phyloP scores from a whole-genome alignment of 208 protist genomes.

The Leishmania amazonensis region DNA sequence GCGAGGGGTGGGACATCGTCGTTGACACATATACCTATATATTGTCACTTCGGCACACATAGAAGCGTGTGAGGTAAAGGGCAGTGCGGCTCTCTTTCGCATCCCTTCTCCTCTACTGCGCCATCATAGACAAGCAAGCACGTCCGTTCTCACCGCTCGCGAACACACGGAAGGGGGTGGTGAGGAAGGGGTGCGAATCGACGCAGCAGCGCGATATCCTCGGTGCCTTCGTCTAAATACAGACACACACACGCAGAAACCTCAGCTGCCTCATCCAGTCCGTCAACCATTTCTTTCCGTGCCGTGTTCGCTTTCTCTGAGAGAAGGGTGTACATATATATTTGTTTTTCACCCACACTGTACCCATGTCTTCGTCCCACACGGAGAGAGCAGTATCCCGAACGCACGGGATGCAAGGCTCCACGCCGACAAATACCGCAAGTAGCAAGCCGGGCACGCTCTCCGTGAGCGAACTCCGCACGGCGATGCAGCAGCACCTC shows the following conservation, averaged over 20 bases:
- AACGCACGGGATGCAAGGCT: neutral
- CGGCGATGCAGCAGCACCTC: slow-evolving; percentile 80
- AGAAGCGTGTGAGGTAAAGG: neutral
- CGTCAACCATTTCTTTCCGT: neutral
- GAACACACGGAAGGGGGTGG: neutral
- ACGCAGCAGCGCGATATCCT: slow-evolving; percentile 3
- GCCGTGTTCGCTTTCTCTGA: neutral
- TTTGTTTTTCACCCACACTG: neutral
- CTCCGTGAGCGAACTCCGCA: slow-evolving; percentile 66
- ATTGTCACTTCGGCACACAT: neutral
- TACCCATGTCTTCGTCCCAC: neutral
- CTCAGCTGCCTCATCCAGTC: neutral
- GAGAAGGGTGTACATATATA: neutral
- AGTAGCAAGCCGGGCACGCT: slow-evolving; percentile 17
- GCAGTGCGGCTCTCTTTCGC: neutral
- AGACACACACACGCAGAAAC: neutral
- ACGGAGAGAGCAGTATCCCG: neutral
- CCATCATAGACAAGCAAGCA: neutral
- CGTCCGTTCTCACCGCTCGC: neutral
- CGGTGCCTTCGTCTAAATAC: neutral
- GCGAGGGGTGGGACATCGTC: neutral
- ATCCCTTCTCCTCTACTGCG: neutral
- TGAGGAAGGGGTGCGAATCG: neutral
- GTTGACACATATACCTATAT: neutral
- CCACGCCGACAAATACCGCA: neutral